Evolutionary conservation across 768 basidiomycete genomes (phyloP).

Genomic region (Tephrocybe sp.): DNA sequence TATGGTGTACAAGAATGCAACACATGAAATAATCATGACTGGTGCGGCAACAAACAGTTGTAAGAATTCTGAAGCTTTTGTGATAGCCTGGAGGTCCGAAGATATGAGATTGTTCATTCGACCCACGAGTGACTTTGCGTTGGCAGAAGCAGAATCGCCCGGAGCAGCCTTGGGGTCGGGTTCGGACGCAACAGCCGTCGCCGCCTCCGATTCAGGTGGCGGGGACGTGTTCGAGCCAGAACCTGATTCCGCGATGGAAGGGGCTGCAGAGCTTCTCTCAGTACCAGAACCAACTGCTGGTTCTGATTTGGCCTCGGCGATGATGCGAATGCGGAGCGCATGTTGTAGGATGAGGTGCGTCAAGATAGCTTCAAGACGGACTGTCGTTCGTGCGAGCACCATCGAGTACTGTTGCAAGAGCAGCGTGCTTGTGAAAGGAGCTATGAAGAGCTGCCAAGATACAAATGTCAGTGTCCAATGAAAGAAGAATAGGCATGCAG

Average conservation of each 20-base stretch:
- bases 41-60: constrained; percentile 33
- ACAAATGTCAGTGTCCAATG: constrained; percentile 42
- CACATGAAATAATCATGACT: constrained; percentile 32
- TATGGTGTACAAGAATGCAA: constrained; percentile 40
- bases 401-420: constrained; percentile 15
- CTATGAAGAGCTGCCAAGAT: constrained; percentile 34
- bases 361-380: constrained; percentile 45
- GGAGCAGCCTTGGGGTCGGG: constrained; percentile 8
- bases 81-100: constrained; percentile 46
- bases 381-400: constrained; percentile 39
- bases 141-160: constrained; percentile 4
- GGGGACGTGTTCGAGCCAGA: background rate
- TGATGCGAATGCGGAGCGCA: constrained; percentile 57
- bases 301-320: constrained; percentile 28
- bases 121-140: constrained; percentile 45
- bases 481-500: constrained; percentile 37
- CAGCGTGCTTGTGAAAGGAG: constrained; percentile 6
- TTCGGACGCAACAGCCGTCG: background rate
- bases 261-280: background rate
- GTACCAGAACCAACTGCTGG: constrained; percentile 5
- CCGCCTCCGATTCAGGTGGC: constrained; percentile 1
- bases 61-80: constrained; percentile 30
- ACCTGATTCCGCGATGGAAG: background rate
- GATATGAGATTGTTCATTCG: constrained; percentile 76
- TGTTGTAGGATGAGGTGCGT: constrained; percentile 42